Percentiles rank a stretch among this genome's conserved stretches.
These are phyloP conservation scores for Mikania micrantha DNA, from an alignment of 129 eudicot species.

Conservation along the genomic window DNA sequence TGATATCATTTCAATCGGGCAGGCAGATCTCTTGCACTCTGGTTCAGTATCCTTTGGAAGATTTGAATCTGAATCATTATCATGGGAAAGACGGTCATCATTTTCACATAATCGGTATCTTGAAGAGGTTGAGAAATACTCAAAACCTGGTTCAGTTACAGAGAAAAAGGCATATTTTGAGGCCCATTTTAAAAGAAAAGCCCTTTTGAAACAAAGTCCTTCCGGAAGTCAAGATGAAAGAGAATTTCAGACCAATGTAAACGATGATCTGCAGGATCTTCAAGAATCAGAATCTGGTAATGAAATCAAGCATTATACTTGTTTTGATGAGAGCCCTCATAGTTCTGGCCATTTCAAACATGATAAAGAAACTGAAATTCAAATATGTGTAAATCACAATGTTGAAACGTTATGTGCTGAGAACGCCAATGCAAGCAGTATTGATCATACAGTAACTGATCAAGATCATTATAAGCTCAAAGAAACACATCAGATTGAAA, in stretches of 20 bases:
- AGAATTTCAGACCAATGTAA: conserved; percentile 29
- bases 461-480: conserved; percentile 21
- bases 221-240: conserved; percentile 38
- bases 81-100: conserved; percentile 87
- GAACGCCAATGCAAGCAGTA: conserved; percentile 12
- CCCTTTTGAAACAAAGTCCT: conserved; percentile 44
- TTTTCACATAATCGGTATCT: conserved; percentile 75
- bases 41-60: conserved; percentile 89
- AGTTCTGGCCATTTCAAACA: conserved; percentile 16
- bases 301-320: conserved; percentile 16
- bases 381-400: conserved; percentile 14
- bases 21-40: conserved; percentile 61
- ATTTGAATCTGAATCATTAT: conserved; percentile 62
- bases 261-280: conserved; percentile 23
- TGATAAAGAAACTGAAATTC: conserved; percentile 22
- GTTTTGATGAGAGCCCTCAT: conserved; percentile 27
- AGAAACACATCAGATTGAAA: conserved; percentile 19
- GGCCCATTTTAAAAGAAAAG: conserved; percentile 63
- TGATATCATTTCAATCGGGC: conserved; percentile 17
- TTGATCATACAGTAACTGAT: conserved; percentile 2
- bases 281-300: conserved; percentile 25
- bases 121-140: conserved; percentile 77
- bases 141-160: conserved; percentile 75
- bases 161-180: conserved; percentile 82
- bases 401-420: conserved; percentile 21